Percentiles rank a stretch among this genome's conserved stretches.
Evolutionary conservation across 2,329 filamentous ascomycete genomes (phyloP).

Genomic region (Penicillium sclerotigenum): DNA sequence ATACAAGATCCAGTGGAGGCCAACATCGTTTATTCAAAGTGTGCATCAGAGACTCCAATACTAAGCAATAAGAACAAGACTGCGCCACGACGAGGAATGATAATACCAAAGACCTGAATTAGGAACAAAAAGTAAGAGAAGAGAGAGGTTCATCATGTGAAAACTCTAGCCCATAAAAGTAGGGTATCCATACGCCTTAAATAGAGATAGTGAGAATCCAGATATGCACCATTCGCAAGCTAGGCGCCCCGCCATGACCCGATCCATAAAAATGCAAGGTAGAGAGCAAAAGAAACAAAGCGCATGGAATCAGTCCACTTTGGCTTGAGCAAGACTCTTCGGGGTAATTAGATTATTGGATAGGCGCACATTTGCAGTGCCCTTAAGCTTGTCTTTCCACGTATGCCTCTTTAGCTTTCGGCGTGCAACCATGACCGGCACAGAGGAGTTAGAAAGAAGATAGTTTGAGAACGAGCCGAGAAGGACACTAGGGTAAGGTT

Average conservation of each 20-base stretch:
- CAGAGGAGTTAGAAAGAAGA: conserved; percentile 90
- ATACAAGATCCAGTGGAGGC: not conserved
- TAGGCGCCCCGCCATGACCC: not conserved
- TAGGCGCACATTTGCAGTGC: conserved; percentile 66
- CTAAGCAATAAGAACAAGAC: not conserved
- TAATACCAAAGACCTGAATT: not conserved
- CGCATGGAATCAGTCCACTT: conserved; percentile 60
- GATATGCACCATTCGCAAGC: not conserved
- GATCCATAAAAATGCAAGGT: conserved; percentile 4
- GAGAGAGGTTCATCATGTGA: not conserved
- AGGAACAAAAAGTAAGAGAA: not conserved
- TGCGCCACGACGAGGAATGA: not conserved
- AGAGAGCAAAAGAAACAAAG: not conserved
- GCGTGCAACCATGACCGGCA: conserved; percentile 95
- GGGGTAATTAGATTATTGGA: conserved; percentile 79
- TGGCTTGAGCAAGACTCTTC: conserved; percentile 66
- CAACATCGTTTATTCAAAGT: too few species aligned
- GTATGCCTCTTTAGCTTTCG: conserved; percentile 85
- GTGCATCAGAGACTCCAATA: not conserved
- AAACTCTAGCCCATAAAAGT: not conserved
- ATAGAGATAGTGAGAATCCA: not conserved
- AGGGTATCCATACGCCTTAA: conserved; percentile 7
- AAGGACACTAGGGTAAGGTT: conserved; percentile 64
- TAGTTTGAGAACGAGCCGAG: conserved; percentile 97
- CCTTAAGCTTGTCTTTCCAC: conserved; percentile 57